Conservation (phyloP, 768 basidiomycete genomes). For the Cystofilobasidium bisporidii region DNA sequence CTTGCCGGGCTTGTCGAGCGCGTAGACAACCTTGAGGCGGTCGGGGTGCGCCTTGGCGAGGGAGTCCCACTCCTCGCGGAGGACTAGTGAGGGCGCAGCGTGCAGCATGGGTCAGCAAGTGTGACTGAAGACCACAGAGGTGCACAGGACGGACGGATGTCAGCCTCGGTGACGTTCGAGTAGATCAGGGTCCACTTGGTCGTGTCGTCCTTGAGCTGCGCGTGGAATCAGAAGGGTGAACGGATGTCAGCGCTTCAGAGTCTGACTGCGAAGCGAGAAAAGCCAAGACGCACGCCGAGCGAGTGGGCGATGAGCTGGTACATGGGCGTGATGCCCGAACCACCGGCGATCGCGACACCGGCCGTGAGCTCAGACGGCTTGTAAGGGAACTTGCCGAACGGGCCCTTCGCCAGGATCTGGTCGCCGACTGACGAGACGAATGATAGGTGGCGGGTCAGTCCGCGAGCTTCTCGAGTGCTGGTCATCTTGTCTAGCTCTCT, state of each 20-base stretch:
- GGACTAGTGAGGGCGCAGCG: slow-evolving; percentile 29
- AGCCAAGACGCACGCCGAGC: slow-evolving; percentile 14
- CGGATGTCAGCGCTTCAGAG: no score
- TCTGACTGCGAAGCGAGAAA: no score
- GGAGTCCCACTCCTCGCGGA: slow-evolving; percentile 39
- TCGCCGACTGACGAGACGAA: neutral
- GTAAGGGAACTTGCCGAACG: slow-evolving; percentile 77
- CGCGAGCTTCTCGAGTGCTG: no score
- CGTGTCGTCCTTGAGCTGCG: slow-evolving; percentile 59
- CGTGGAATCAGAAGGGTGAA: neutral
- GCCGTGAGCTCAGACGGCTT: slow-evolving; percentile 41
- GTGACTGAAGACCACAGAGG: slow-evolving; percentile 29
- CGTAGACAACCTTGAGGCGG: slow-evolving; percentile 68
- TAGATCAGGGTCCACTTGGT: slow-evolving; percentile 91
- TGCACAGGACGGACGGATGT: slow-evolving; percentile 76
- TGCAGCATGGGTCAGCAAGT: neutral
- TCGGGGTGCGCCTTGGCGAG: slow-evolving; percentile 44
- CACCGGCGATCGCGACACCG: slow-evolving; percentile 83
- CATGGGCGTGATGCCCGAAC: slow-evolving; percentile 64
- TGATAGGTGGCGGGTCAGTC: neutral
- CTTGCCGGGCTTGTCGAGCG: slow-evolving; percentile 65
- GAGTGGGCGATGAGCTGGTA: slow-evolving; percentile 45
- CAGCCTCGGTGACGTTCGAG: slow-evolving; percentile 77
- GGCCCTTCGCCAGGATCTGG: slow-evolving; percentile 37
- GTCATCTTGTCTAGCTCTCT: no score